Conservation (phyloP, 1,284 basidiomycete species). For the Ustilago nuda region DNA sequence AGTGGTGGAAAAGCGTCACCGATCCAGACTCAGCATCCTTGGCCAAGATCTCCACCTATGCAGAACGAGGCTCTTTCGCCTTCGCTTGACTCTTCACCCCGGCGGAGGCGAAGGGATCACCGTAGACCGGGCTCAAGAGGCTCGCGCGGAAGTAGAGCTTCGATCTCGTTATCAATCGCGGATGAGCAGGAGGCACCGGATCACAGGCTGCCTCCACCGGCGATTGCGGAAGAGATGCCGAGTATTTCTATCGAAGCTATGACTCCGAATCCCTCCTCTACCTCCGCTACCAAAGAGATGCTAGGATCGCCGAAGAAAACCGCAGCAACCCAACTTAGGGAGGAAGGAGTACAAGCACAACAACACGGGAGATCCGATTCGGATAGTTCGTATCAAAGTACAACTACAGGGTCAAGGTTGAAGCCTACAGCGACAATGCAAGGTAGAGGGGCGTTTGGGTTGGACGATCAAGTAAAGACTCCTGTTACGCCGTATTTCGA, state of each 20-base stretch:
- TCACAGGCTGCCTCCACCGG: conserved; percentile 19
- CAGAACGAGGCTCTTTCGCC: conserved; percentile 21
- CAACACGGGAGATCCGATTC: conserved; percentile 49
- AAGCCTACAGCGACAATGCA: conserved; percentile 10
- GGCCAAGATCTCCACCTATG: conserved; percentile 31
- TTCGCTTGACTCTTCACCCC: conserved; percentile 27
- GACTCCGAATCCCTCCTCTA: neutral
- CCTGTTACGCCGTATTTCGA: conserved; percentile 61
- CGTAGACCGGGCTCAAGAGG: conserved; percentile 24
- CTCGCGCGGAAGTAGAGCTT: conserved; percentile 29
- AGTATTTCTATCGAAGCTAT: conserved; percentile 25
- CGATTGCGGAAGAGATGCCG: conserved; percentile 33
- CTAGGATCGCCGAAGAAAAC: conserved; percentile 7
- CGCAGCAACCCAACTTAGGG: conserved; percentile 8
- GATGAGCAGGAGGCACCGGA: conserved; percentile 43
- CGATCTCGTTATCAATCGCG: conserved; percentile 42
- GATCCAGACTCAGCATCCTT: conserved; percentile 15
- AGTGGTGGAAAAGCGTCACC: neutral
- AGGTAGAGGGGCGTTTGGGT: conserved; percentile 11
- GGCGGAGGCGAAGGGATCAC: conserved; percentile 15
- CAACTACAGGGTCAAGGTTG: conserved; percentile 13
- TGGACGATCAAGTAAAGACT: conserved; percentile 51
- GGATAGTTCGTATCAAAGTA: conserved; percentile 48
- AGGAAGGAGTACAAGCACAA: conserved; percentile 4
- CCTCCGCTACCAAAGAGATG: neutral